These are phyloP conservation scores for Colletotrichum orchidophilum DNA, from an alignment of 2,329 filamentous ascomycete genomes.

Conservation along the genomic window DNA sequence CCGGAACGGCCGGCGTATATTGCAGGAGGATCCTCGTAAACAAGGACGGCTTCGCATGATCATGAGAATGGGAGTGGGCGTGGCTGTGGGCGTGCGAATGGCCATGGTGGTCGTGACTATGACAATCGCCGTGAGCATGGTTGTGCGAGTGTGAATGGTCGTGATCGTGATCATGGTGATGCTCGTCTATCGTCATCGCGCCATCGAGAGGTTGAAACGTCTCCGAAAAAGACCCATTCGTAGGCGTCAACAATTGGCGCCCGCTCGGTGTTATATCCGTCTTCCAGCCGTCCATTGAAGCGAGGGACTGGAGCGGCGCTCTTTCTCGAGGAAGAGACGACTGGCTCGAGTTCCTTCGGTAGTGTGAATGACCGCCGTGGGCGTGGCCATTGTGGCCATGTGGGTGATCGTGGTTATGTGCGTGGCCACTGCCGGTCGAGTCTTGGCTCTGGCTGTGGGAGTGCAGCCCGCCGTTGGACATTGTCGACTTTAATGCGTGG, in stretches of 20 bases:
- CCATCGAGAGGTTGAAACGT: constrained; percentile 31
- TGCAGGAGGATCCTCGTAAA: constrained; percentile 80
- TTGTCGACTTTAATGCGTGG: constrained; percentile 47
- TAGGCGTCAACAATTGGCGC: constrained; percentile 49
- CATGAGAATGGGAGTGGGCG: constrained; percentile 45
- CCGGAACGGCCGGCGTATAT: constrained; percentile 74
- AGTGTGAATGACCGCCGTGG: constrained; percentile 42
- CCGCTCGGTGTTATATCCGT: constrained; percentile 52
- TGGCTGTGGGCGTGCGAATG: constrained; percentile 39
- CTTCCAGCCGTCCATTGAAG: constrained; percentile 51
- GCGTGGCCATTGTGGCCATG: constrained; percentile 37
- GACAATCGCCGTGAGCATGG: constrained; percentile 38
- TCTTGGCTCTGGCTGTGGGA: constrained; percentile 40
- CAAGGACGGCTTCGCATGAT: constrained; percentile 64
- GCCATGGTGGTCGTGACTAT: constrained; percentile 43
- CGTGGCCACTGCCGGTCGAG: constrained; percentile 39
- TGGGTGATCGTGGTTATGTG: constrained; percentile 42
- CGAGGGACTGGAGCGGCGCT: constrained; percentile 43
- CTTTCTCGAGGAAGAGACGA: constrained; percentile 41
- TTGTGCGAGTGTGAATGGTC: constrained; percentile 36
- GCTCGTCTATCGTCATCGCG: constrained; percentile 29
- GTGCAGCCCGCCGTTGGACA: constrained; percentile 39
- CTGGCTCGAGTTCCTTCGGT: constrained; percentile 23
- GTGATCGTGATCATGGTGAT: constrained; percentile 39
- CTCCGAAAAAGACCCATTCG: constrained; percentile 23